Conservation (phyloP, 257 asterid genomes). For the Nicotiana benthamiana region DNA sequence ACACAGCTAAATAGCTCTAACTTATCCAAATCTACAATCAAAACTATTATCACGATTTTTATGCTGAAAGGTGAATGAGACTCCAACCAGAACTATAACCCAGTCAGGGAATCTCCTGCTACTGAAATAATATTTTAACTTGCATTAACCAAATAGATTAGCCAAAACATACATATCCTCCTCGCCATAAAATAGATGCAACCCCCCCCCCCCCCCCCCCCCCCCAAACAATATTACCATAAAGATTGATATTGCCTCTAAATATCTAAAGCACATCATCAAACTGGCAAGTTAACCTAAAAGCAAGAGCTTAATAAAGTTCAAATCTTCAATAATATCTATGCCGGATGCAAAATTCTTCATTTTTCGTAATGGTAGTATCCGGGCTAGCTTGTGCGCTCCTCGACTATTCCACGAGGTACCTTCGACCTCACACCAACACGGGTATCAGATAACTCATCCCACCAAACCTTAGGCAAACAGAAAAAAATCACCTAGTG, state of each 20-base stretch:
- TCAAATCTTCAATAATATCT: neutral
- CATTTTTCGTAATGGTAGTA: no score
- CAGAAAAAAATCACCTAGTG: no score
- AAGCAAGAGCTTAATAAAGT: neutral
- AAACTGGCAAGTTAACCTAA: neutral
- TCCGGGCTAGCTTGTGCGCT: no score
- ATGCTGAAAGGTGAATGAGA: neutral
- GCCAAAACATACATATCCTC: neutral
- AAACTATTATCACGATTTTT: constrained; percentile 7
- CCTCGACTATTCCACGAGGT: no score
- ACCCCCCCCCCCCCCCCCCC: neutral
- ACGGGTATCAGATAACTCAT: no score
- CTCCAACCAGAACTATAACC: neutral
- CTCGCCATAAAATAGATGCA: neutral
- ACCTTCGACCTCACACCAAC: no score
- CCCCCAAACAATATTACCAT: neutral
- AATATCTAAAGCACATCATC: neutral
- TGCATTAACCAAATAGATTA: neutral
- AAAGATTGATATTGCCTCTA: neutral
- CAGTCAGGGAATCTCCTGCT: neutral
- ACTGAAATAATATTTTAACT: neutral
- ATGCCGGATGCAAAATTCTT: neutral
- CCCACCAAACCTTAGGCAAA: no score
- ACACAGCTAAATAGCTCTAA: neutral
- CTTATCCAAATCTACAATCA: neutral